Evolutionary conservation across 2,329 filamentous ascomycete genomes (phyloP), one percentile per base, ranked within the genome.

Genomic region (Colletotrichum aenigma): DNA sequence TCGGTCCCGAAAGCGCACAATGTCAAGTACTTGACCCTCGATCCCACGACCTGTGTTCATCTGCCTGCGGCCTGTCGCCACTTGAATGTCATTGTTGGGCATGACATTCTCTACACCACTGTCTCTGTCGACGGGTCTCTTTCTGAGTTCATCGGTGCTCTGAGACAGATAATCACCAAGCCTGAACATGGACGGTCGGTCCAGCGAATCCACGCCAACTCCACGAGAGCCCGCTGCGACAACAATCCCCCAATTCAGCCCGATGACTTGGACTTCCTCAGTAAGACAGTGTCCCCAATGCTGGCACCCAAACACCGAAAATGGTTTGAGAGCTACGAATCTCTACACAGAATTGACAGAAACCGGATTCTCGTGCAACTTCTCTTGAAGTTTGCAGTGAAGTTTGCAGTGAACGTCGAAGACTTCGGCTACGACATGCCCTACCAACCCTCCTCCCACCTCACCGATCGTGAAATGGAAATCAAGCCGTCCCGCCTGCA

Each of bases 311-410:
- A 48, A 21, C 10, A 48, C n/a, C 6, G 10, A 48, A 48, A 13
- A n/a, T 48, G 18, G 18, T 21, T 6, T 2, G 18, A 21, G 6
- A 21, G n/a, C 18, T 48, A 21, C 43, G n/a, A 48, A 12, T 21
- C 10, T 4, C 18, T 12, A n/a, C n/a, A 13, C n/a, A 21, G 1
- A 10, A 4, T 48, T 0, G 10, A 13, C 43, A 48, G 10, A 4
- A 48, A 48, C 38, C n/a, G 36, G 15, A 36, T 38, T 18, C 36
- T 38, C 36, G 4, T 7, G 36, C 36, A 7, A 16, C 7, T 2
- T 48, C 43, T 21, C 10, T n/a, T 48, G 0, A 21, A 21, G 2
- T 48, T 48, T 21, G 10, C n/a, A 48, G 2, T 48, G 0, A 21
- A 21, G 2, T 48, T 48, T 21, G 10, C n/a, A 48, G 2, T 1